These are phyloP conservation scores for Russula lepida DNA, from an alignment of 768 basidiomycete genomes.

Conservation along the genomic window DNA sequence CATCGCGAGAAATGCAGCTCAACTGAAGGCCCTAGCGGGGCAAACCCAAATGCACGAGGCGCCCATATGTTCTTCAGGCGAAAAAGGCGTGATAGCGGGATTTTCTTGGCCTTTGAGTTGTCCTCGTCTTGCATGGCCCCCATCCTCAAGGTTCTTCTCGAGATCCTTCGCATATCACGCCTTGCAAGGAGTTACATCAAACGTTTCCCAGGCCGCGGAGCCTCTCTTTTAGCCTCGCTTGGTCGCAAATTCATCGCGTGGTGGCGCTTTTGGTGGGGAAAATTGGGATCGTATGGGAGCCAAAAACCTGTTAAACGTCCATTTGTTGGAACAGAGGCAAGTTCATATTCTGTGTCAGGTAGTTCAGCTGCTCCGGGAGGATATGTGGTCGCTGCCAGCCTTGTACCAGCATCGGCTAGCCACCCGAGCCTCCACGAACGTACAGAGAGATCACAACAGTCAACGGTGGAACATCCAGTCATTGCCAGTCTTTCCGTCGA, in stretches of 20 bases:
- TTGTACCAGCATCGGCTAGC: slow-evolving; percentile 1
- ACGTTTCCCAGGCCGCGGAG: background rate
- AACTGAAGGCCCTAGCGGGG: background rate
- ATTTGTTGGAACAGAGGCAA: background rate
- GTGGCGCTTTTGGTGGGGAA: background rate
- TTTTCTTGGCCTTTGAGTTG: no score
- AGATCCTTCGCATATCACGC: background rate
- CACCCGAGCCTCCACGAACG: background rate
- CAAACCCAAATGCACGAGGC: background rate
- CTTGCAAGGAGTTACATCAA: background rate
- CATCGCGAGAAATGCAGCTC: no score
- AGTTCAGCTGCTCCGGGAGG: background rate
- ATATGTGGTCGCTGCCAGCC: slow-evolving; percentile 1
- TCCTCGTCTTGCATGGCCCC: background rate
- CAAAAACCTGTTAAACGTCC: background rate
- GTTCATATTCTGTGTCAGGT: background rate
- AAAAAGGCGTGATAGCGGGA: background rate
- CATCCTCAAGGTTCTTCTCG: background rate
- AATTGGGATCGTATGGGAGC: background rate
- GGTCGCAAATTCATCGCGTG: background rate
- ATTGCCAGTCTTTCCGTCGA: background rate
- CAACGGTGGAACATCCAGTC: background rate
- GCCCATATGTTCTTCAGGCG: background rate
- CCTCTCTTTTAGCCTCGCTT: background rate
- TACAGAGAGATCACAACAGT: background rate